Evolutionary conservation across 345 rosid species (phyloP).

Genomic region (Syzygium grande): DNA sequence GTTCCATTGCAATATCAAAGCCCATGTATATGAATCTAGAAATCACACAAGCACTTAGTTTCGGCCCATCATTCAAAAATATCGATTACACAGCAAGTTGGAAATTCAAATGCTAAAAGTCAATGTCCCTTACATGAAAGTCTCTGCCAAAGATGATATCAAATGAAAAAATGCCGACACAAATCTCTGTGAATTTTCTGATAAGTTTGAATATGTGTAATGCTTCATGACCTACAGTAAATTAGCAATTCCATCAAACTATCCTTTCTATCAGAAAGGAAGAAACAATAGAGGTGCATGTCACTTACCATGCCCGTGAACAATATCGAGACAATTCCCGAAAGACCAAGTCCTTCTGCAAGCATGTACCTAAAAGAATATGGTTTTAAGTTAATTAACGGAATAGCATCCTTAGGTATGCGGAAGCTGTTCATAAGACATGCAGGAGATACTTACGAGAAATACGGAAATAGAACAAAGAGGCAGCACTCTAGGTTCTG

Average conservation of each 20-base stretch:
- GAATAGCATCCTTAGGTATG: background rate
- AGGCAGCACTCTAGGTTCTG: conserved; percentile 99
- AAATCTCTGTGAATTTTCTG: conserved; percentile 86
- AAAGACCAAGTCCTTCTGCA: conserved; percentile 98
- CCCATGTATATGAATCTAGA: conserved; percentile 99
- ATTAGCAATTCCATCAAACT: conserved; percentile 1
- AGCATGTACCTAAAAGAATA: conserved; percentile 78
- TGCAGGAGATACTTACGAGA: conserved; percentile 10
- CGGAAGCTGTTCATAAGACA: background rate
- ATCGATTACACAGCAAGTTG: background rate
- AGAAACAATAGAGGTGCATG: background rate
- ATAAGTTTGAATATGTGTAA: conserved; percentile 86
- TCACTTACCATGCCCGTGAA: conserved; percentile 93
- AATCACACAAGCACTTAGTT: conserved; percentile 12
- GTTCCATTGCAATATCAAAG: conserved; percentile 96
- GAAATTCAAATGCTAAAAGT: background rate
- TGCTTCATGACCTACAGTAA: conserved; percentile 87
- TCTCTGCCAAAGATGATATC: conserved; percentile 97
- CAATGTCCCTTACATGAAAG: conserved; percentile 54
- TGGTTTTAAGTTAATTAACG: background rate
- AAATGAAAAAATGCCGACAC: conserved; percentile 89
- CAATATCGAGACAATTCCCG: conserved; percentile 95
- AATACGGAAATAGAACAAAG: conserved; percentile 78
- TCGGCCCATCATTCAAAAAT: background rate
- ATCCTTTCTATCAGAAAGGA: background rate